phyloP scores from a whole-genome alignment of 805 yeast species.

The Yamadazyma nakazawae region DNA sequence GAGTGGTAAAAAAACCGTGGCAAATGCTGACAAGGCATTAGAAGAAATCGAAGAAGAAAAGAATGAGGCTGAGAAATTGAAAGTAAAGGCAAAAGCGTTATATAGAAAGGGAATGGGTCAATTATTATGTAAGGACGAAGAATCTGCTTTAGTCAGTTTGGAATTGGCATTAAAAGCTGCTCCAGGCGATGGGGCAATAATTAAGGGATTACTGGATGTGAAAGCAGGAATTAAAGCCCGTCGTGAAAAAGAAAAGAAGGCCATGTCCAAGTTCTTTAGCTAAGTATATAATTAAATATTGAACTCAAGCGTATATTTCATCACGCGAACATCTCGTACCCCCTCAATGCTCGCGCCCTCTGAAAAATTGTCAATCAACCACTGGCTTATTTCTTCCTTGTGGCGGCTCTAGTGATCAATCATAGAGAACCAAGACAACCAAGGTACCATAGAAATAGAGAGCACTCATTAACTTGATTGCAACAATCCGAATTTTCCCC shows the following conservation, averaged over 20 bases:
- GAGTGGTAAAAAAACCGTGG: constrained; percentile 51
- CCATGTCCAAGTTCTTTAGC: constrained; percentile 65
- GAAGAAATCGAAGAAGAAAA: constrained; percentile 58
- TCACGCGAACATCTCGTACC: constrained; percentile 7
- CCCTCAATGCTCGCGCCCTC: constrained; percentile 12
- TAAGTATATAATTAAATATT: background rate
- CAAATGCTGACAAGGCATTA: constrained; percentile 64
- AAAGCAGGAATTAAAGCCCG: constrained; percentile 50
- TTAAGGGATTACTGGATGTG: constrained; percentile 60
- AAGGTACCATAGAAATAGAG: constrained; percentile 1
- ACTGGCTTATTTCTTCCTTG: constrained; percentile 5
- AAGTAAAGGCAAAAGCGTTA: constrained; percentile 77
- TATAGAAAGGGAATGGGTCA: constrained; percentile 84
- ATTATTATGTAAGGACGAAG: constrained; percentile 60
- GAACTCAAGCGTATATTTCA: constrained; percentile 5
- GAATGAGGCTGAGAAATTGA: constrained; percentile 37
- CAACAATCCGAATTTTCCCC: constrained; percentile 6
- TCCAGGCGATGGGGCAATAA: constrained; percentile 71
- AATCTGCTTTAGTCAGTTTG: constrained; percentile 63
- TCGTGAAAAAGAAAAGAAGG: constrained; percentile 67
- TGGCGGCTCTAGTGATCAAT: background rate
- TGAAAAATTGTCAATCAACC: constrained; percentile 7
- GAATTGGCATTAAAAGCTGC: constrained; percentile 60
- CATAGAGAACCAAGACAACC: constrained; percentile 1
- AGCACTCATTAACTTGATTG: constrained; percentile 36